Base-by-base conservation (phyloP, 768 basidiomycete genomes). In the Exidia glandulosa region DNA sequence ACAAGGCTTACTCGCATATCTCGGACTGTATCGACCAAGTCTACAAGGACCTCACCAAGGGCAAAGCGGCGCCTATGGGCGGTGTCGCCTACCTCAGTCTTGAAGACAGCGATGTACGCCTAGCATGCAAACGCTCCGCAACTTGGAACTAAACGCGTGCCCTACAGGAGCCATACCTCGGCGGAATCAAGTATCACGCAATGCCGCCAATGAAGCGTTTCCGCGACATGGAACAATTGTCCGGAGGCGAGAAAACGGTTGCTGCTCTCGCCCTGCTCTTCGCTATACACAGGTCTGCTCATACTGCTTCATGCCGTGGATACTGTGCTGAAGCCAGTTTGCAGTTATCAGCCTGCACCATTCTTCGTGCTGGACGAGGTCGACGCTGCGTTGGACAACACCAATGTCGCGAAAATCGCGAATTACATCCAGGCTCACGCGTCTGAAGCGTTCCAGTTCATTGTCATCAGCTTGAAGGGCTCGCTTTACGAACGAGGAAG, bases 131-230 rank as follows among this genome's bases (percentile, higher is more conserved):
- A 57, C 68, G 70, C 32, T 16, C 33, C 13, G 3, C 25, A 2
- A 32, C 57, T 47, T 9, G 25, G 25, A 33, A 7, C 12, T 56
- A 37, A 45, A 62, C 63, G 14, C 37, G 19, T 50, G n/a, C 23
- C 52, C 14, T 56, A 9, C 62, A 89, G 88, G 88, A 90, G 73
- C 90, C 91, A 1, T 93, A 93, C 64, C 77, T 76, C 27, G 85
- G 82, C 36, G 92, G 96, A 58, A 91, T 99, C 76, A 97, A 96
- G 72, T 98, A 98, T 70, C 95, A 98, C 68, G 94, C 95, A 1
- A 99, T 98, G 96, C 96, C 96, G 0, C 96, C 96, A 0, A 95
- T 97, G 87, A 99, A 99, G 71, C 88, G 94, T 2, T 98, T 98
- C 80, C 82, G 94, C 62, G 96, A 98, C 69, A 98, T 98, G 94